Evolutionary conservation across 768 basidiomycete species (phyloP), one percentile per base, ranked within the genome.

Genomic region (Pisolithus marmoratus): DNA sequence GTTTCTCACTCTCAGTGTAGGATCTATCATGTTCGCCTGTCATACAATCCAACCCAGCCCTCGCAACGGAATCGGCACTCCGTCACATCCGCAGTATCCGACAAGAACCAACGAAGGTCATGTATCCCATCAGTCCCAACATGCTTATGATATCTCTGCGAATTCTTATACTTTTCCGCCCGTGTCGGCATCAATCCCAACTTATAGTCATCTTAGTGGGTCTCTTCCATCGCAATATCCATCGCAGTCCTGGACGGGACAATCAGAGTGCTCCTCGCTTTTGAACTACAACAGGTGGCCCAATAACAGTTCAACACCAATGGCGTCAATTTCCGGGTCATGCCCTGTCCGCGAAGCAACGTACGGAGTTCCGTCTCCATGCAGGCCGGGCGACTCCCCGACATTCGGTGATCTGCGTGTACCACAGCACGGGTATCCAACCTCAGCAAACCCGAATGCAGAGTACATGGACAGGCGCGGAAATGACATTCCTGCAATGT

Each of bases 11-110:
- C 40, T 6, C 44, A 26, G 17, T 22, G 23, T 61, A 71, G 70
- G 70, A 45, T 59, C 65, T 44, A 65, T 72, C 53, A 72, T 73
- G 61, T 72, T 72, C 52, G 72, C 72, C 26, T 72, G 71, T 57
- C 72, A 72, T 60, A 63, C 62, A 46, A 59, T 72, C 38, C 66
- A 68, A 54, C 58, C 49, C 34, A 47, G 49, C 42, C 34, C 59
- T 14, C 68, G 69, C 49, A 61, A 53, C 41, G 45, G 56, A 22
- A 27, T 52, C 11, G 58, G 34, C 27, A 47, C 60, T 8, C 53
- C 63, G 27, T 36, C 62, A 20, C 62, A 64, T 50, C 54, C 58
- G 29, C 60, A 65, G 20, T 70, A 66, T 34, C 8, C 60, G 20
- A 59, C 22, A 37, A 58, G 68, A 36, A 22, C 54, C 5, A 60